Conservation (phyloP, 106 monocot genomes). For the Apostasia shenzhenica region DNA sequence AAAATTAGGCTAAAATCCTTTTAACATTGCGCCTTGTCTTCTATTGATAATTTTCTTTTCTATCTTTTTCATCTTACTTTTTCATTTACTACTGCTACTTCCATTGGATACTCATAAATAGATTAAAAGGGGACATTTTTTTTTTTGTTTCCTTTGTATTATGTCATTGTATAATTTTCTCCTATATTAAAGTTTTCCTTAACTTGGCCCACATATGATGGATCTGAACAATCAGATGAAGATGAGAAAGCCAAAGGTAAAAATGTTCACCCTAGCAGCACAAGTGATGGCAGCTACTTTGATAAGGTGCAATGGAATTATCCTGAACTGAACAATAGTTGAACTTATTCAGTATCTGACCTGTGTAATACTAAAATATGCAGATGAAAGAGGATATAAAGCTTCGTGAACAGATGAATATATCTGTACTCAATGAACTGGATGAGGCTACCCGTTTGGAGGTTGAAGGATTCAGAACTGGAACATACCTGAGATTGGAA, state of each 20-base stretch:
- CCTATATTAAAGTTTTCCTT: constrained; percentile 33
- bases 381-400: constrained; percentile 95
- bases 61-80: too few species aligned
- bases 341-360: neutral
- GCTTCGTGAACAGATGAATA: constrained; percentile 80
- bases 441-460: constrained; percentile 88
- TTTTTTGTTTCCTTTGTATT: neutral
- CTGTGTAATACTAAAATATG: constrained; percentile 5
- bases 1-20: too few species aligned
- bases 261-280: constrained; percentile 24
- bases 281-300: constrained; percentile 56
- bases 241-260: constrained; percentile 18
- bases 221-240: constrained; percentile 59
- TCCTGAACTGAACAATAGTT: neutral
- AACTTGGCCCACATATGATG: constrained; percentile 64
- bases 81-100: too few species aligned
- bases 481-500: constrained; percentile 85
- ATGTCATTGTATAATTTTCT: neutral
- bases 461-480: constrained; percentile 81
- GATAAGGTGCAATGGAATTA: constrained; percentile 56
- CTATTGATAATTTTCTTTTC: too few species aligned
- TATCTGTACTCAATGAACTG: constrained; percentile 81
- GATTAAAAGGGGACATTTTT: neutral
- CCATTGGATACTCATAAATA: neutral
- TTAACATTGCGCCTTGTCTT: too few species aligned